Percentiles rank a stretch among this genome's conserved stretches.
Conservation (phyloP, 2,329 filamentous ascomycete genomes). For the Fusarium sp. region DNA sequence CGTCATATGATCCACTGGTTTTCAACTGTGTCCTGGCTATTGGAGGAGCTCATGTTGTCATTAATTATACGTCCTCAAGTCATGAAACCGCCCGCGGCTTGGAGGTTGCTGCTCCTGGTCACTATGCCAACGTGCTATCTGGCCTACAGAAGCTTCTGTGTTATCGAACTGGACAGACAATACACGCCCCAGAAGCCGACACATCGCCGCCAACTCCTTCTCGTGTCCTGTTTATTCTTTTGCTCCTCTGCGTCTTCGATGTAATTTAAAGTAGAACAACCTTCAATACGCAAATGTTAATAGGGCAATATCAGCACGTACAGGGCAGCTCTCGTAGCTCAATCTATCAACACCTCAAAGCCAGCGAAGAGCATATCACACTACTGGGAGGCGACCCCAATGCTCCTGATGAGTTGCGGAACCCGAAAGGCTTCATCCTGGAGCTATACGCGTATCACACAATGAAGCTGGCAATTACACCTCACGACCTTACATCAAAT, state of each 20-base stretch:
- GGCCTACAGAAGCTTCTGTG: background rate
- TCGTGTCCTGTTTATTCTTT: background rate
- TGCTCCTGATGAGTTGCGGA: background rate
- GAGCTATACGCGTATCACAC: slow-evolving; percentile 4
- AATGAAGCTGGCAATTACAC: background rate
- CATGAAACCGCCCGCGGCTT: background rate
- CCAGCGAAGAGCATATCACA: background rate
- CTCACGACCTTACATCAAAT: background rate
- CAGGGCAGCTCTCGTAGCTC: background rate
- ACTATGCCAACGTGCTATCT: background rate
- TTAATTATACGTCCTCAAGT: background rate
- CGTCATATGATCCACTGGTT: background rate
- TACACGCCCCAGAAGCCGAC: background rate
- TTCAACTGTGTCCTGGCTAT: slow-evolving; percentile 4
- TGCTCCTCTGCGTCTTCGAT: slow-evolving; percentile 3
- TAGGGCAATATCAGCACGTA: background rate
- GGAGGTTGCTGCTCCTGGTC: background rate
- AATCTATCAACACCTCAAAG: background rate
- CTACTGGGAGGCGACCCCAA: background rate
- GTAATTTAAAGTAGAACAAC: background rate
- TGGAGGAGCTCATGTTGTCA: background rate
- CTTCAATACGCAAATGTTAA: accelerated
- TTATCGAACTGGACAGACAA: background rate
- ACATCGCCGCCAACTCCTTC: background rate
- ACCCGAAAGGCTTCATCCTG: background rate